Evolutionary conservation across 2,329 filamentous ascomycete species (phyloP).

Genomic region (Juglanconis sp.): DNA sequence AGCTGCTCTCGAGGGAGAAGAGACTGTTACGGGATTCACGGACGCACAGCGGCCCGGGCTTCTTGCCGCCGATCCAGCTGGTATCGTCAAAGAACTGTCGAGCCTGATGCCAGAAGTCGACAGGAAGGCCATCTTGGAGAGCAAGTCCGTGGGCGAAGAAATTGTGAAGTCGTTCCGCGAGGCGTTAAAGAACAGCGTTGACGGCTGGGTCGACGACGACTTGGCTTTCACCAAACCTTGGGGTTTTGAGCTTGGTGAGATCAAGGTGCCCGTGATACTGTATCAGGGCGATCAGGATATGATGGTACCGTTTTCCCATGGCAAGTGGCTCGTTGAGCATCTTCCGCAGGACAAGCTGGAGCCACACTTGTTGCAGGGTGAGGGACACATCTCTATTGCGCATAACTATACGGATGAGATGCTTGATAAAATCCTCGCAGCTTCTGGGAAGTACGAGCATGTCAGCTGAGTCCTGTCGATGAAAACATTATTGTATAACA

Average conservation of each 20-base stretch:
- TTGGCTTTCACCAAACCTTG: constrained; percentile 22
- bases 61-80: not conserved
- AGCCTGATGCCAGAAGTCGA: constrained; percentile 10
- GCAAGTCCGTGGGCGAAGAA: not conserved
- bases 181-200: constrained; percentile 18
- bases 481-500: too few species aligned
- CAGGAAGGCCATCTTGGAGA: constrained; percentile 7
- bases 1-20: constrained; percentile 8
- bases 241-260: constrained; percentile 24
- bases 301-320: constrained; percentile 25
- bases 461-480: not conserved
- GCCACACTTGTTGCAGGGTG: constrained; percentile 20
- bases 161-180: constrained; percentile 9
- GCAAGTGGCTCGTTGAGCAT: constrained; percentile 23
- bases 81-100: constrained; percentile 5
- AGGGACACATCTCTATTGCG: constrained; percentile 21
- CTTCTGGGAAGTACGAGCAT: not conserved
- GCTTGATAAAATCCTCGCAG: constrained; percentile 11
- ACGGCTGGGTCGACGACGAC: constrained; percentile 27
- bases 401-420: constrained; percentile 2
- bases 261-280: constrained; percentile 22
- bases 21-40: not conserved
- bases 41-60: constrained; percentile 2
- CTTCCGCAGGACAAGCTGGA: constrained; percentile 20
- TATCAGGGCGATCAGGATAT: constrained; percentile 24